Conservation (phyloP, 192 early-diverging fungal species). For the Coemansia sp. region DNA sequence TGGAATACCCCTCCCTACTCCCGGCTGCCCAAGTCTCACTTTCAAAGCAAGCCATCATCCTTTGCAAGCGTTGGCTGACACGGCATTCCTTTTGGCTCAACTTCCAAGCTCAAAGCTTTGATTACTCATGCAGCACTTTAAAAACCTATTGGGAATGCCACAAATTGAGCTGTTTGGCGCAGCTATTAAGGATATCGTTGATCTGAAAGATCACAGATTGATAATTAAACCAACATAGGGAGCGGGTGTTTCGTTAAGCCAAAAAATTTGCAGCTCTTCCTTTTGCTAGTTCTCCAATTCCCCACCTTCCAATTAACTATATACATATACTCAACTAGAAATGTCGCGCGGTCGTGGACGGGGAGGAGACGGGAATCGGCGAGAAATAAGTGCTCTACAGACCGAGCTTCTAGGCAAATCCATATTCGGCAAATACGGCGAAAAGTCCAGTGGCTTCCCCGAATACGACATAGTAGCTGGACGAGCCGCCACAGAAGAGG, state of each 20-base stretch:
- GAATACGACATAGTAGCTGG: conserved; percentile 26
- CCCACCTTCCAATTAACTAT: not conserved
- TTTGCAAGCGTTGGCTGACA: too few relatives aligned
- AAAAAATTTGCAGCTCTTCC: not conserved
- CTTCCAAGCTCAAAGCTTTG: too few relatives aligned
- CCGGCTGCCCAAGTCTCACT: too few relatives aligned
- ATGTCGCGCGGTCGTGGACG: conserved; percentile 48
- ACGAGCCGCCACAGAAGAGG: conserved; percentile 29
- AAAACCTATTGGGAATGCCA: too few relatives aligned
- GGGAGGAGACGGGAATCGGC: conserved; percentile 41
- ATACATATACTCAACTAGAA: conserved; percentile 8
- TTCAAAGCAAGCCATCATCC: too few relatives aligned
- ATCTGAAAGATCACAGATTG: not conserved
- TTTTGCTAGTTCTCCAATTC: not conserved
- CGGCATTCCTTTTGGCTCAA: too few relatives aligned
- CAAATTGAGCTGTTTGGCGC: too few relatives aligned
- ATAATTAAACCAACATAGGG: not conserved
- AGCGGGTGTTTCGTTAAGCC: not conserved
- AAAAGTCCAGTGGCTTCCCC: conserved; percentile 22
- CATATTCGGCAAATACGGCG: conserved; percentile 21
- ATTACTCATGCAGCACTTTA: too few relatives aligned
- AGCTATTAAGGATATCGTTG: too few relatives aligned
- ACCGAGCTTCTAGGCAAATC: conserved; percentile 41
- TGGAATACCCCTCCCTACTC: too few relatives aligned
- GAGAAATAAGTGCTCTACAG: conserved; percentile 47